Base-by-base conservation (phyloP, 768 basidiomycete species). In the Rubroboletus pulcherrimus region DNA sequence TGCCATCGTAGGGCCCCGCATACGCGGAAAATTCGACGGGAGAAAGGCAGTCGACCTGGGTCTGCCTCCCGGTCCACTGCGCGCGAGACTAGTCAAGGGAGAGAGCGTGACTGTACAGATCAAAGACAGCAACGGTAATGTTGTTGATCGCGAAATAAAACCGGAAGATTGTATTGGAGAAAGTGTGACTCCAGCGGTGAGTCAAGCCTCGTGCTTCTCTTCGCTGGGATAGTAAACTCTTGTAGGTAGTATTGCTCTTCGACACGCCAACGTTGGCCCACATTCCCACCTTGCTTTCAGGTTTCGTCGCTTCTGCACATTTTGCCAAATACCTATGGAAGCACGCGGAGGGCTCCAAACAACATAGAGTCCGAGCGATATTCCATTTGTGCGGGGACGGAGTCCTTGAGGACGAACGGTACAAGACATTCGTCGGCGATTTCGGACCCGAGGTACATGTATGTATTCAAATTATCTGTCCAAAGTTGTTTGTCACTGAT, bases 331-430 rank as follows among this genome's bases (percentile, higher is more conserved):
- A 84, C 53, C 73, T 77, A 29, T 79, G 81, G 47, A 70, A 75
- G 46, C 63, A 67, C 21, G 71, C 73, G 30, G 67, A 75, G 48
- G 68, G 76, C 40, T 64, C 66, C 3, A 69, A 76, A 54, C 75
- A 81, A 24, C 74, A 79, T 54, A 71, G 67, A 14, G 74, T 87
- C 67, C 26, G 43, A 19, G 76, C 76, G 17, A 74, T 87, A 44
- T 87, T 87, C 61, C 92, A 96, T 65, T 71, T 91, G 5, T 81
- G 86, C 58, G 89, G 91, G 0, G 73, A 80, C 0, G 80, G 75
- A 12, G 89, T 97, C 9, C 67, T 91, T 34, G 83, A 86, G 64
- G 83, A 94, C 62, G 66, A 76, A 37, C 72, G 79, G 49, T 96
- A 95, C 69, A 77, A 79, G 57, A 65, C 73, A 1, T 93, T 96